phyloP scores from a whole-genome alignment of 306 rosid genomes.

The Rosa rugosa region DNA sequence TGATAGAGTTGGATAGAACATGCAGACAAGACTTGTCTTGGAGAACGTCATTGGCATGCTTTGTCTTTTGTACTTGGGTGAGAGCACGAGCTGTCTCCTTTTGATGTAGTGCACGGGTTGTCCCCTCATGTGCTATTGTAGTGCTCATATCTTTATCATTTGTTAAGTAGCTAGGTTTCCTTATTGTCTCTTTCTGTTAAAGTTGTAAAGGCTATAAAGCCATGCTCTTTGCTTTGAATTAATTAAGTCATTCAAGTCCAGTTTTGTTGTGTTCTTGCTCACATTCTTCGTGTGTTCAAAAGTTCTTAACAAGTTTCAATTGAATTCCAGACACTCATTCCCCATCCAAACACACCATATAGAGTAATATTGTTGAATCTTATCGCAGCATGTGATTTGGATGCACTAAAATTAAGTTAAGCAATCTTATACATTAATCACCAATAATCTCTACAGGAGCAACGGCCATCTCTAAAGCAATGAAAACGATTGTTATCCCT shows the following conservation, averaged over 20 bases:
- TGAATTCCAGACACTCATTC: not conserved
- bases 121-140: no score
- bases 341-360: not conserved
- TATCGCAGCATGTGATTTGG: not conserved
- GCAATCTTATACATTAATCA: conserved; percentile 21
- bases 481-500: conserved; percentile 76
- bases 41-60: no score
- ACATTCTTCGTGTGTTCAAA: conserved; percentile 4
- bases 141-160: no score
- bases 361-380: not conserved
- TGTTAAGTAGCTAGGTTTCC: no score
- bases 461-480: conserved; percentile 52
- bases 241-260: not conserved
- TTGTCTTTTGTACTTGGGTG: no score
- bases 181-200: no score
- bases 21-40: no score
- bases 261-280: not conserved
- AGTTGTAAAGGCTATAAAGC: no score
- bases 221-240: no score
- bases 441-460: conserved; percentile 76
- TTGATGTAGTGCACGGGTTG: no score
- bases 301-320: conserved; percentile 2
- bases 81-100: no score
- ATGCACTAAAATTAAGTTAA: not conserved
- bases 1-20: conserved; percentile 1